Evolutionary conservation across 192 early-diverging fungal species (phyloP).

Genomic region (Coemansia sp.): DNA sequence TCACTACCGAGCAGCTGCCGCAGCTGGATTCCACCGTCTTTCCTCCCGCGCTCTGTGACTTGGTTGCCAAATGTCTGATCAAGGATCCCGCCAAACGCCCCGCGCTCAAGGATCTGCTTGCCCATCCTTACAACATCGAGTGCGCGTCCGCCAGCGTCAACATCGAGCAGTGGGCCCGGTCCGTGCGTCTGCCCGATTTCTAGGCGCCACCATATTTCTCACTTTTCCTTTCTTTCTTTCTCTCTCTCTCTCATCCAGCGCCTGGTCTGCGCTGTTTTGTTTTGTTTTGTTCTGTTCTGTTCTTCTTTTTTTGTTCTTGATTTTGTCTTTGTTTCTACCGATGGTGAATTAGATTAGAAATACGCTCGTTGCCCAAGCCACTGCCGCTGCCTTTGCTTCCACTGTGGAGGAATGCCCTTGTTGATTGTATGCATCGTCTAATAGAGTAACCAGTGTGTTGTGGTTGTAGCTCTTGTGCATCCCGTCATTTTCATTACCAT

Average conservation of each 20-base stretch:
- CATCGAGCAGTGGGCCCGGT: slow-evolving; percentile 62
- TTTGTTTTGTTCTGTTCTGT: neutral
- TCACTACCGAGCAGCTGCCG: slow-evolving; percentile 86
- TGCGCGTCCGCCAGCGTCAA: slow-evolving; percentile 62
- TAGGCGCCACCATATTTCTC: slow-evolving; percentile 5
- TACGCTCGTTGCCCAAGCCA: neutral
- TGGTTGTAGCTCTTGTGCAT: too few relatives aligned
- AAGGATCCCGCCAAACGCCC: slow-evolving; percentile 61
- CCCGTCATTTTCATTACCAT: too few relatives aligned
- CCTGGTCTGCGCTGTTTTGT: neutral
- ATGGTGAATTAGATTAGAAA: slow-evolving; percentile 1
- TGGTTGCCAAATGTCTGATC: slow-evolving; percentile 60
- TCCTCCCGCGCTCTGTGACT: slow-evolving; percentile 71
- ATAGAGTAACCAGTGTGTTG: too few relatives aligned
- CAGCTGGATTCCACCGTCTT: slow-evolving; percentile 73
- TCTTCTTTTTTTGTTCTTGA: neutral
- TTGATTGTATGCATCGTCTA: too few relatives aligned
- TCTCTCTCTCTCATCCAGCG: neutral
- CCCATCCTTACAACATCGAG: slow-evolving; percentile 59
- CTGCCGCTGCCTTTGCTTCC: neutral
- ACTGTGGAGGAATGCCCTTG: neutral
- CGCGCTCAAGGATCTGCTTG: slow-evolving; percentile 64
- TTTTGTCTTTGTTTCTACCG: neutral
- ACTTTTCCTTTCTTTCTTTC: neutral
- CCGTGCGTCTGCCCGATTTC: slow-evolving; percentile 30